Conservation (phyloP, 129 eudicot genomes). For the Centaurea solstitialis region DNA sequence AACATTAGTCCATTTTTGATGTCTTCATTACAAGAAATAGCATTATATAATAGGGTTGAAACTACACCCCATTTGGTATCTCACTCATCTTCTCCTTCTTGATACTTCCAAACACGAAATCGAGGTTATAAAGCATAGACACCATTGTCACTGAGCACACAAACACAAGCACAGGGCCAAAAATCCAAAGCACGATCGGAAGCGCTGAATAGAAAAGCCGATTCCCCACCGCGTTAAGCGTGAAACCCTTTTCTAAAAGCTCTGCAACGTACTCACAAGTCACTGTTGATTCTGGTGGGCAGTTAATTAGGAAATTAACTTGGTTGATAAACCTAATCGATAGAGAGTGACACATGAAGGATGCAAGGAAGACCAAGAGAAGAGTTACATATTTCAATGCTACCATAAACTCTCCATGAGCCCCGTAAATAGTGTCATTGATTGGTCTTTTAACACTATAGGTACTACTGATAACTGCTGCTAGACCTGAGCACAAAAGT, state of each 20-base stretch:
- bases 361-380: slow-evolving; percentile 63
- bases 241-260: slow-evolving; percentile 70
- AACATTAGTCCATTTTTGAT: background rate
- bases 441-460: slow-evolving; percentile 88
- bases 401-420: slow-evolving; percentile 93
- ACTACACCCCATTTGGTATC: slow-evolving; percentile 23
- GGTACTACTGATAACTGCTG: slow-evolving; percentile 90
- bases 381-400: slow-evolving; percentile 81
- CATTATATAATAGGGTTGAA: background rate
- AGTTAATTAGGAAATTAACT: slow-evolving; percentile 87
- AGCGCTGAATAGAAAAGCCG: slow-evolving; percentile 69
- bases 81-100: slow-evolving; percentile 28
- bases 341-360: slow-evolving; percentile 84
- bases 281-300: slow-evolving; percentile 46
- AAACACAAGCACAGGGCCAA: slow-evolving; percentile 92
- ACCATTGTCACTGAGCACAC: slow-evolving; percentile 65
- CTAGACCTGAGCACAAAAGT: slow-evolving; percentile 76
- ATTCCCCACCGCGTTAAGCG: slow-evolving; percentile 71
- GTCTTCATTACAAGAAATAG: background rate
- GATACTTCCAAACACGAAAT: slow-evolving; percentile 48
- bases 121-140: slow-evolving; percentile 78
- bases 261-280: slow-evolving; percentile 68
- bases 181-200: slow-evolving; percentile 92
- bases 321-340: slow-evolving; percentile 89
- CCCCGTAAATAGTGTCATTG: slow-evolving; percentile 78